These are phyloP conservation scores for Rhododendron simsii DNA, from an alignment of 148 eudicot species.

Conservation along the genomic window DNA sequence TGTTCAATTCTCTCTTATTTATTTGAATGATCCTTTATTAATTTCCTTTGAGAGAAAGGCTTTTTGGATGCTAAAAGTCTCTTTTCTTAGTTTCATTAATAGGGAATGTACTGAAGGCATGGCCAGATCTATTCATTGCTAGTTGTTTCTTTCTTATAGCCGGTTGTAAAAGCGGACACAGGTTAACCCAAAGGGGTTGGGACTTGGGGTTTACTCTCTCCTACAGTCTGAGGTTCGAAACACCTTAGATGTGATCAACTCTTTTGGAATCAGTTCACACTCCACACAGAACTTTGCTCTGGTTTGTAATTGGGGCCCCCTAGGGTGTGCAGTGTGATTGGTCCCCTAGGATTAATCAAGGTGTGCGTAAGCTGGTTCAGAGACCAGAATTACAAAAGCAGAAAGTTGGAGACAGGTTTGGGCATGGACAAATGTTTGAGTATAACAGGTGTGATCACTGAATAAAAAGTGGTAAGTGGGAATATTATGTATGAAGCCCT, in stretches of 20 bases:
- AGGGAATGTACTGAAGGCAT: not conserved
- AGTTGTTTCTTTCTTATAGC: not conserved
- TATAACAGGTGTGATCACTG: not conserved
- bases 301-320: not conserved
- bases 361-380: no score
- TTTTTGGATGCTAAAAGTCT: not conserved
- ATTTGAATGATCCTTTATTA: not conserved
- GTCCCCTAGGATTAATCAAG: not conserved
- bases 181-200: not conserved
- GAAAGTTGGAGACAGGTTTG: not conserved
- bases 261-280: no score
- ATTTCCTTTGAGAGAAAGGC: not conserved
- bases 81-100: not conserved
- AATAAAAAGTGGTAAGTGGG: not conserved
- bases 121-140: not conserved
- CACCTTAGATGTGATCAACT: no score
- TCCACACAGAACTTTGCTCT: no score
- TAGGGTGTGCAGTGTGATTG: not conserved
- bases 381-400: no score
- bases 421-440: not conserved
- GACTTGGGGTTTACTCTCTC: not conserved
- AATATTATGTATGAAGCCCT: not conserved
- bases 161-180: not conserved
- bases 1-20: not conserved
- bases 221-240: no score